phyloP scores from a whole-genome alignment of 257 asterid species.

The Vinca minor region DNA sequence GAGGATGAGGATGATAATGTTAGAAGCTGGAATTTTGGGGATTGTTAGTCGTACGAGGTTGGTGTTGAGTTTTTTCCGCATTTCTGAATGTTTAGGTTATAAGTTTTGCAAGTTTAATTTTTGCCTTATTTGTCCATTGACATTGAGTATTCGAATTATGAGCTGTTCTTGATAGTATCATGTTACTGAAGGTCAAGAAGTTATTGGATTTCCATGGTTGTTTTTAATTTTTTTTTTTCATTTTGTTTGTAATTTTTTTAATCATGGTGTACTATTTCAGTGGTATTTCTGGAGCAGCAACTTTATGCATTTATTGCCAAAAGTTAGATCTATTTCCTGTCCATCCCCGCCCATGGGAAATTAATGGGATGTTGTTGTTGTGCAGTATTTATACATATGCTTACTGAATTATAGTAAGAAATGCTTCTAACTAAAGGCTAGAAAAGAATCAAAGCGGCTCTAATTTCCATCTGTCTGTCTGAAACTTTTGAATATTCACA shows the following conservation, averaged over 20 bases:
- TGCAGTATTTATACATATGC: neutral
- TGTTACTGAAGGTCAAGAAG: neutral
- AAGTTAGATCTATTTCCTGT: too few relatives aligned
- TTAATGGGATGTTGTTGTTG: neutral
- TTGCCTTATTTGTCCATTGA: neutral
- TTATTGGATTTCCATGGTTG: neutral
- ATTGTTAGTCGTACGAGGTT: conserved; percentile 40
- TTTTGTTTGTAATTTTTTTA: neutral
- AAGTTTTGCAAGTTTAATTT: neutral
- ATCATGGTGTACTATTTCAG: neutral
- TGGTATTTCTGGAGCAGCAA: too few relatives aligned
- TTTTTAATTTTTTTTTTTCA: too few relatives aligned
- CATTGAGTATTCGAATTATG: neutral
- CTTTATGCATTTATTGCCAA: too few relatives aligned
- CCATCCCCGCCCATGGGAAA: too few relatives aligned
- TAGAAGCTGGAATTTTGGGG: conserved; percentile 27
- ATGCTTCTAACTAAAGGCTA: neutral
- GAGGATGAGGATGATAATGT: conserved; percentile 11
- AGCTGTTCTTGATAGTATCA: neutral
- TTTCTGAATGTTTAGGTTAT: neutral
- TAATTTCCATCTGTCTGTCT: neutral
- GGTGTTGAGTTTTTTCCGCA: neutral
- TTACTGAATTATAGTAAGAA: neutral
- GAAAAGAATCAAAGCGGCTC: neutral
- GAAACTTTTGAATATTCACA: neutral